These are phyloP conservation scores for Strigomonas culicis DNA, from an alignment of 208 protist genomes.

Conservation along the genomic window DNA sequence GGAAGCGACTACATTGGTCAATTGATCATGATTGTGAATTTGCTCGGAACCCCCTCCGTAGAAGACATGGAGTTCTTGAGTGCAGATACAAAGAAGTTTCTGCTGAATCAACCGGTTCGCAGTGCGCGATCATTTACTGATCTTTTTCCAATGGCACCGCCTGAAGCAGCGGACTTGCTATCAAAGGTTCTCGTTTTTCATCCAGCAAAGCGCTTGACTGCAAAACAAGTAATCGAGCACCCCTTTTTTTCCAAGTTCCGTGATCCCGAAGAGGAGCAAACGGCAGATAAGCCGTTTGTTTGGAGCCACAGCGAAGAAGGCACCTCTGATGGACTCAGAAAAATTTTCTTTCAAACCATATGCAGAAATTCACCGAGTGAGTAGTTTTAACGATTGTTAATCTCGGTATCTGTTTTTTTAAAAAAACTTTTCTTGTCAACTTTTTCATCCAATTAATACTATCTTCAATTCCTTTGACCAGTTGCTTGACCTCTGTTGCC, in stretches of 20 bases:
- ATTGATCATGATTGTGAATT: slow-evolving; percentile 79
- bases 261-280: slow-evolving; percentile 73
- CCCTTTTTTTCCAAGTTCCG: slow-evolving; percentile 92
- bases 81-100: slow-evolving; percentile 65
- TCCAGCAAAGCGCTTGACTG: slow-evolving; percentile 92
- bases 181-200: slow-evolving; percentile 95
- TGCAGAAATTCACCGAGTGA: background rate
- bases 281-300: slow-evolving; percentile 59
- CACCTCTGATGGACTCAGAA: too few species aligned
- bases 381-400: background rate
- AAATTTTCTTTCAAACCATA: too few species aligned
- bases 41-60: slow-evolving; percentile 66
- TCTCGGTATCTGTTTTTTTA: background rate
- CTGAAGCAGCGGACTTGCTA: slow-evolving; percentile 93
- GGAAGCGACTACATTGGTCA: slow-evolving; percentile 84
- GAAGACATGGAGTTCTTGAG: slow-evolving; percentile 89
- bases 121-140: slow-evolving; percentile 51
- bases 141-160: slow-evolving; percentile 91
- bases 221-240: slow-evolving; percentile 93
- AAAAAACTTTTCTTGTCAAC: background rate
- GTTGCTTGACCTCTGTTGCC: background rate
- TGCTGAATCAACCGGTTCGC: slow-evolving; percentile 57
- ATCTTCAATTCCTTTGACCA: background rate
- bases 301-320: slow-evolving; percentile 42
- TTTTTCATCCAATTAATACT: background rate